Conservation (phyloP, 805 yeast genomes). For the Metschnikowia matae region DNA sequence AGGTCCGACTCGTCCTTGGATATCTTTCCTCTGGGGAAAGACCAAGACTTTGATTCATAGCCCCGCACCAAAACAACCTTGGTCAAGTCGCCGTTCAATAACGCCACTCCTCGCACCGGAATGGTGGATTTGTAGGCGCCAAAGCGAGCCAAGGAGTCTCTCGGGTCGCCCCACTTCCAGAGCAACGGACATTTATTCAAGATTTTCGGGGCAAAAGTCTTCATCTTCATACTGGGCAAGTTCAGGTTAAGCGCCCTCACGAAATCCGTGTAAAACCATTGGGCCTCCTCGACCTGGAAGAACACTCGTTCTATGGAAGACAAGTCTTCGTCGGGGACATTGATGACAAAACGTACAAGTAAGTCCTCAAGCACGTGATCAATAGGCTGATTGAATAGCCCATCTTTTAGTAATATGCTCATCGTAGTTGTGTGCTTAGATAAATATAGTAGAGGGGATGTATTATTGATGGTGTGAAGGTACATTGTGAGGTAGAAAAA, state of each 20-base stretch:
- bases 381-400: slow-evolving; percentile 59
- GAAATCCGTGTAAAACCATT: slow-evolving; percentile 93
- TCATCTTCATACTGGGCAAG: slow-evolving; percentile 75
- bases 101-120: slow-evolving; percentile 95
- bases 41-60: slow-evolving; percentile 76
- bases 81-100: slow-evolving; percentile 65
- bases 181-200: slow-evolving; percentile 67
- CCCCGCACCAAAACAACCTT: slow-evolving; percentile 82
- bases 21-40: slow-evolving; percentile 95
- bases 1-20: slow-evolving; percentile 88
- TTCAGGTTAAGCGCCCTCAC: slow-evolving; percentile 66
- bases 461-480: not conserved
- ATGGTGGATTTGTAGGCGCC: slow-evolving; percentile 82
- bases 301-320: slow-evolving; percentile 75
- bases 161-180: slow-evolving; percentile 83
- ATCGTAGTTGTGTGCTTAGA: slow-evolving; percentile 24
- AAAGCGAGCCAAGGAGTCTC: slow-evolving; percentile 73
- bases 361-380: slow-evolving; percentile 81
- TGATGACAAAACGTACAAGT: slow-evolving; percentile 82
- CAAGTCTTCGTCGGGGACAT: slow-evolving; percentile 88
- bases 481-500: not conserved
- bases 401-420: slow-evolving; percentile 57
- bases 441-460: not conserved
- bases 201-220: slow-evolving; percentile 64
- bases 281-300: slow-evolving; percentile 96